Percentiles rank a stretch among this genome's conserved stretches.
Evolutionary conservation across 192 early-diverging fungal genomes (phyloP).

Genomic region (Backusella parvicylindrica): DNA sequence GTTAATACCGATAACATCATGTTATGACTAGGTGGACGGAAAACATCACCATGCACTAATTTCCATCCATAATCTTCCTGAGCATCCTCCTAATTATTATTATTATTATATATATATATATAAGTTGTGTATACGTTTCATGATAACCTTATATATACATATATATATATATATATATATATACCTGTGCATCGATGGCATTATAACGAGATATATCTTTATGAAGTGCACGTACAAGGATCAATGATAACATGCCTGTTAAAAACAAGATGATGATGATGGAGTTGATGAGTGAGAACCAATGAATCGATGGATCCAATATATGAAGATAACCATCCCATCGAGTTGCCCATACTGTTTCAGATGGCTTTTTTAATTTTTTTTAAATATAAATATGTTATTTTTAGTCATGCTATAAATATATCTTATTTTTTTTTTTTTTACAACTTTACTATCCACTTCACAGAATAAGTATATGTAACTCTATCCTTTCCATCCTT

Average conservation of each 20-base stretch:
- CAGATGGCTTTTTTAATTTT: constrained; percentile 35
- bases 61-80: constrained; percentile 99
- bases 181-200: constrained; percentile 43
- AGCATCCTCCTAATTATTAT: constrained; percentile 59
- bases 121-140: too few relatives aligned
- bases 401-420: background rate
- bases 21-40: constrained; percentile 77
- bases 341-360: constrained; percentile 72
- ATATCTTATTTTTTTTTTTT: too few relatives aligned
- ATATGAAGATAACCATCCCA: constrained; percentile 85
- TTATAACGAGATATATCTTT: constrained; percentile 95
- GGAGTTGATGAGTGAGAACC: constrained; percentile 94
- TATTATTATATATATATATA: too few relatives aligned
- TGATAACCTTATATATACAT: too few relatives aligned
- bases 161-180: background rate
- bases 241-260: constrained; percentile 85
- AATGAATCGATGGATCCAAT: constrained; percentile 90
- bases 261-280: constrained; percentile 90
- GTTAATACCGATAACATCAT: constrained; percentile 77
- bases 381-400: background rate
- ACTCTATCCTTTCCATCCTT: constrained; percentile 45
- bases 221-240: constrained; percentile 83
- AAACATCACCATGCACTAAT: constrained; percentile 96
- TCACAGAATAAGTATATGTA: constrained; percentile 62
- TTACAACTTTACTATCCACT: constrained; percentile 47